These are phyloP conservation scores for Aureobasidium mangrovei DNA, from an alignment of 2,329 filamentous ascomycete species.

Conservation along the genomic window DNA sequence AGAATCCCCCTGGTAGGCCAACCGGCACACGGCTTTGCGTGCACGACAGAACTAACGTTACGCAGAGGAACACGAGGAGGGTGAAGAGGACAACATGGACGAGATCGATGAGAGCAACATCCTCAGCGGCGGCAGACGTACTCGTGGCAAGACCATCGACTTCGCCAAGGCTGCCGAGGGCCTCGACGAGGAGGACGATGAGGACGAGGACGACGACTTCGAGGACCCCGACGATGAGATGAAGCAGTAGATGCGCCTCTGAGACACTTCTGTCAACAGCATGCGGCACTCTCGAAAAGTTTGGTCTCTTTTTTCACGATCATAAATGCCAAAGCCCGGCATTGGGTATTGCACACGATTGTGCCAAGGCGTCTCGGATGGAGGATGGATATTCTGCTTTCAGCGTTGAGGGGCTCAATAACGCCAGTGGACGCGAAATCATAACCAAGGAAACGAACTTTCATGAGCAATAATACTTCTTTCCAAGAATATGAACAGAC, in stretches of 20 bases:
- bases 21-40: neutral
- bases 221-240: constrained; percentile 60
- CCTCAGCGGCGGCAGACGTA: constrained; percentile 67
- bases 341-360: constrained; percentile 5
- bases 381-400: constrained; percentile 2
- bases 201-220: constrained; percentile 66
- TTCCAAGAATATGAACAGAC: too few species aligned
- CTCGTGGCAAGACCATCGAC: constrained; percentile 86
- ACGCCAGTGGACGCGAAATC: neutral
- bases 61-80: constrained; percentile 49
- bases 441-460: constrained; percentile 1
- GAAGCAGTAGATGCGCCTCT: constrained; percentile 42
- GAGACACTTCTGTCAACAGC: neutral
- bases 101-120: constrained; percentile 90
- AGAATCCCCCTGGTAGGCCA: constrained; percentile 9
- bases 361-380: constrained; percentile 8
- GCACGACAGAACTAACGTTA: neutral
- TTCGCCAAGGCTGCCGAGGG: constrained; percentile 84
- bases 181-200: constrained; percentile 63
- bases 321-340: constrained; percentile 1
- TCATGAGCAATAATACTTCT: constrained; percentile 1
- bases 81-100: constrained; percentile 74
- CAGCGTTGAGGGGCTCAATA: neutral
- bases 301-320: neutral
- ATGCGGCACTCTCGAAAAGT: constrained; percentile 1